Conservation (phyloP, 2,329 filamentous ascomycete genomes). For the Hymenoscyphus infarciens region DNA sequence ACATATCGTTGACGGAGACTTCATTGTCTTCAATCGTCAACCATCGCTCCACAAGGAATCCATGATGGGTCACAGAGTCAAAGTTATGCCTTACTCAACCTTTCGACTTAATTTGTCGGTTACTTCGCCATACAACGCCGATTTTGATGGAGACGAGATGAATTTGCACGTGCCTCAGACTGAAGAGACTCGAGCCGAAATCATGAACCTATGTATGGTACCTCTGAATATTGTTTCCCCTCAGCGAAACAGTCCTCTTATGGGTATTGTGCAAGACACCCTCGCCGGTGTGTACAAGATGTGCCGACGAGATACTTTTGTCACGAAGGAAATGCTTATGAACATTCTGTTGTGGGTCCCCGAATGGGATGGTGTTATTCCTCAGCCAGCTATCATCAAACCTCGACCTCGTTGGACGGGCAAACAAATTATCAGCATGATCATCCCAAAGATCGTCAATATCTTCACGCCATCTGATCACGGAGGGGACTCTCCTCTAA, state of each 20-base stretch:
- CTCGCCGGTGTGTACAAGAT: slow-evolving; percentile 97
- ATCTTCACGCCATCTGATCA: slow-evolving; percentile 63
- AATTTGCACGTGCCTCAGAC: slow-evolving; percentile 98
- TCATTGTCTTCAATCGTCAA: slow-evolving; percentile 99
- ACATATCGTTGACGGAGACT: slow-evolving; percentile 92
- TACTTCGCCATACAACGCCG: slow-evolving; percentile 97
- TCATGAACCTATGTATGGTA: slow-evolving; percentile 95
- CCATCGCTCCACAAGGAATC: slow-evolving; percentile 99
- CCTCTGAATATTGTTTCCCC: slow-evolving; percentile 97
- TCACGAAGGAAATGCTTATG: slow-evolving; percentile 90
- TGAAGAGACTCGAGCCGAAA: slow-evolving; percentile 92
- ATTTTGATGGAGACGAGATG: slow-evolving; percentile 99
- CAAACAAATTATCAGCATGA: slow-evolving; percentile 94
- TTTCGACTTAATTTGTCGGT: slow-evolving; percentile 97
- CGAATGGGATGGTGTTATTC: slow-evolving; percentile 93
- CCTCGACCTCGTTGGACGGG: slow-evolving; percentile 93
- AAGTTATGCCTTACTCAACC: slow-evolving; percentile 98
- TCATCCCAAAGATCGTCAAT: slow-evolving; percentile 84
- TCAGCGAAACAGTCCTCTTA: slow-evolving; percentile 91
- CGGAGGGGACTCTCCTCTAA: slow-evolving; percentile 56
- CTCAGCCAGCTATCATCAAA: slow-evolving; percentile 89
- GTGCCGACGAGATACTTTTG: slow-evolving; percentile 85
- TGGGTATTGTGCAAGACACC: slow-evolving; percentile 99
- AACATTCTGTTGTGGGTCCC: slow-evolving; percentile 97
- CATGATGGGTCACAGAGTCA: slow-evolving; percentile 98